Evolutionary conservation across 2,329 filamentous ascomycete genomes (phyloP).

Genomic region (Epichloe uncinata): DNA sequence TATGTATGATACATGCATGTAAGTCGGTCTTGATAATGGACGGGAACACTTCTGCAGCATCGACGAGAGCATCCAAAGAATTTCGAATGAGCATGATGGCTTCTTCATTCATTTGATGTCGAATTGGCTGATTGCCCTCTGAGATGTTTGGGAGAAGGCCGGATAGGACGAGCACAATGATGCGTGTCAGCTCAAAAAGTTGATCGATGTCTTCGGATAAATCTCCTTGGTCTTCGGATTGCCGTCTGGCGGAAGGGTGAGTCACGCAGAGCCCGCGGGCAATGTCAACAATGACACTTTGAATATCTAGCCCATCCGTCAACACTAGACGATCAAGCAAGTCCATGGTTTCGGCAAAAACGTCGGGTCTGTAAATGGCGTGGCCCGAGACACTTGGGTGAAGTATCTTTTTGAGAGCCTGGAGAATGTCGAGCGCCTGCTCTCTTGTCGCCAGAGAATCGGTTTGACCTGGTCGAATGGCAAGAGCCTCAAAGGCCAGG

Average conservation of each 20-base stretch:
- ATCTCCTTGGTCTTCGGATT: slow-evolving; percentile 50
- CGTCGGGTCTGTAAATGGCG: slow-evolving; percentile 88
- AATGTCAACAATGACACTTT: slow-evolving; percentile 87
- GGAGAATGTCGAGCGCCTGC: slow-evolving; percentile 77
- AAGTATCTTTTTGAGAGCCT: slow-evolving; percentile 86
- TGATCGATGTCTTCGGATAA: slow-evolving; percentile 96
- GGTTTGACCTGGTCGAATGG: slow-evolving; percentile 50
- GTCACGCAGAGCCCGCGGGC: slow-evolving; percentile 79
- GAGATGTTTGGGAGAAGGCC: slow-evolving; percentile 74
- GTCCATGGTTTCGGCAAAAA: slow-evolving; percentile 96
- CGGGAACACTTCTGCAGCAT: slow-evolving; percentile 91
- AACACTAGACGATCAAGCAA: slow-evolving; percentile 83
- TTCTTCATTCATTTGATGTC: slow-evolving; percentile 76
- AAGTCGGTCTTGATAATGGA: slow-evolving; percentile 93
- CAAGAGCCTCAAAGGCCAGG: slow-evolving; percentile 88
- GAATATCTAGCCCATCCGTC: slow-evolving; percentile 79
- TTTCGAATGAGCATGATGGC: slow-evolving; percentile 67
- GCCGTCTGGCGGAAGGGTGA: slow-evolving; percentile 68
- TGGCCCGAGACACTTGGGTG: slow-evolving; percentile 90
- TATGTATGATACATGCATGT: slow-evolving; percentile 92
- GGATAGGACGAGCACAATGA: slow-evolving; percentile 85
- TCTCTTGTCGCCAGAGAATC: slow-evolving; percentile 52
- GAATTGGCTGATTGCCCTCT: slow-evolving; percentile 49
- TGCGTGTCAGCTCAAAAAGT: slow-evolving; percentile 88
- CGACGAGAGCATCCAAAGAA: slow-evolving; percentile 76